Evolutionary conservation across 2,329 filamentous ascomycete species (phyloP).

Genomic region (Phaeoacremonium minimum): DNA sequence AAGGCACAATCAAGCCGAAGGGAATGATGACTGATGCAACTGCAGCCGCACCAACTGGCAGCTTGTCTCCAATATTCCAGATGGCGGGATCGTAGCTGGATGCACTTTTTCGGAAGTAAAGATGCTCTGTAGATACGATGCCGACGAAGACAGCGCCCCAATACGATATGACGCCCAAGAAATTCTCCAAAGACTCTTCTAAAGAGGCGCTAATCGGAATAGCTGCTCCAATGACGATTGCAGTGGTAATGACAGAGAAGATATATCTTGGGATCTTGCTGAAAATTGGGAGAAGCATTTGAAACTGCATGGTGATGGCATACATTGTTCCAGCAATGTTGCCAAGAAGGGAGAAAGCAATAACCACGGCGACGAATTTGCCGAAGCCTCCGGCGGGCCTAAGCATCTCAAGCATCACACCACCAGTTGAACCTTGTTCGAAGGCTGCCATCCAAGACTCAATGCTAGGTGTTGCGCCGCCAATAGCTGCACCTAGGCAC

Average conservation of each 20-base stretch:
- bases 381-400: slow-evolving; percentile 12
- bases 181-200: slow-evolving; percentile 2
- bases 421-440: neutral
- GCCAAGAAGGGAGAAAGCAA: slow-evolving; percentile 30
- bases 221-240: slow-evolving; percentile 1
- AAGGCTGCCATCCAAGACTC: neutral
- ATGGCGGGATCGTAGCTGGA: slow-evolving; percentile 37
- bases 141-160: slow-evolving; percentile 51
- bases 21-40: slow-evolving; percentile 36
- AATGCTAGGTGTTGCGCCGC: neutral
- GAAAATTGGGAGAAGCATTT: neutral
- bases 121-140: slow-evolving; percentile 40
- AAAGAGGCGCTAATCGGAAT: neutral
- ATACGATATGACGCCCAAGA: slow-evolving; percentile 31
- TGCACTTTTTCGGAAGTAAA: slow-evolving; percentile 43
- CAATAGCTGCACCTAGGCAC: neutral
- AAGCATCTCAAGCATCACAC: slow-evolving; percentile 2
- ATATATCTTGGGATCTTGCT: slow-evolving; percentile 1
- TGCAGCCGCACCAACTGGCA: slow-evolving; percentile 42
- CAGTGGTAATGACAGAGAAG: slow-evolving; percentile 1
- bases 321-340: slow-evolving; percentile 32
- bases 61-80: slow-evolving; percentile 38
- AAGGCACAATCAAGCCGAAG: slow-evolving; percentile 49
- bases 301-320: slow-evolving; percentile 29
- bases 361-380: slow-evolving; percentile 29